Evolutionary conservation across 192 early-diverging fungal genomes (phyloP), one percentile per base, ranked within the genome.

Genomic region (Backusella psychrophila): DNA sequence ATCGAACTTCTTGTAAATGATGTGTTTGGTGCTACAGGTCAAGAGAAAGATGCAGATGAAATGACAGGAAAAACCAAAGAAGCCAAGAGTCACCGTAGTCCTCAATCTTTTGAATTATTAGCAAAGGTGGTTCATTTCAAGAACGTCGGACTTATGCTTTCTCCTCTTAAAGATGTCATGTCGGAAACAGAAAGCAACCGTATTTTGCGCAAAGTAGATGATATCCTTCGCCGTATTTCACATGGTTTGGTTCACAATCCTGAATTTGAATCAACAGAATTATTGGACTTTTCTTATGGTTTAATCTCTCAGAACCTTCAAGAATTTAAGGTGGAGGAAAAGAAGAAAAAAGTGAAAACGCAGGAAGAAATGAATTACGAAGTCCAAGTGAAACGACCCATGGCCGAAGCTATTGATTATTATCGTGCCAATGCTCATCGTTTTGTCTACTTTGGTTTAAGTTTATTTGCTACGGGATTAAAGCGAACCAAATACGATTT

Each of bases 391-490:
- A 90, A 90, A 72, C 87, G 94, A 21, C 87, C 91, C 35, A 81
- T 86, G 5, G 41, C 78, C 7, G 87, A 87, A 46, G 82, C 92
- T 53, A 81, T 90, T n/a, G 93, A 94, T 70, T 93, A 94, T 71
- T 93, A 94, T 79, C 87, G 90, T 35, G 89, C 89, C 6, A 98
- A 99, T 71, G 94, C 93, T 6, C 91, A 97, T 75, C 84, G 93
- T 8, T 98, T 99, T 84, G 93, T 98, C 56, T 89, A 94, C 68
- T 99, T 99, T 89, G 97, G 97, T 0, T 79, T 99, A 23, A 87
- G 88, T n/a, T 84, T 99, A 12, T 86, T 99, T 69, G 85, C 94
- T 33, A 84, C 89, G 0, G 89, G 90, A 0, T 78, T 99, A 38
- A 82, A 85, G 49, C 86, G 81, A 63, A 85, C 87, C 78, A 86